Evolutionary conservation across 2,329 filamentous ascomycete genomes (phyloP), one percentile per base, ranked within the genome.

Genomic region (Pseudogymnoascus sp.): DNA sequence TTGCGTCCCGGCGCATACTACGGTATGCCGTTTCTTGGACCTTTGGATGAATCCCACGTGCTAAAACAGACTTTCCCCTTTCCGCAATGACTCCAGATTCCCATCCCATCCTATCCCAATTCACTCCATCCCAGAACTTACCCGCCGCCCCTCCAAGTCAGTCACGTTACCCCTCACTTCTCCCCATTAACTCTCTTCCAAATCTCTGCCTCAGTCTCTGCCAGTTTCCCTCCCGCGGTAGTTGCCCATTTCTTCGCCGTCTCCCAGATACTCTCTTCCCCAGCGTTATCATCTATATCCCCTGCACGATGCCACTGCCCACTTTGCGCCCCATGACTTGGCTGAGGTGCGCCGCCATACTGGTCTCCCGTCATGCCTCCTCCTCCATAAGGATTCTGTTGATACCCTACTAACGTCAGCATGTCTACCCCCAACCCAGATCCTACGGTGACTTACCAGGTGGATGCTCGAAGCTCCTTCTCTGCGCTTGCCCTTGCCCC

Each of bases 181-280:
- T 81, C 76, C 73, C 83, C 84, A 73, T 84, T 86, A 69, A 87
- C 83, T 69, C 78, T 80, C 73, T 79, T 81, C 84, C 84, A 87
- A 25, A 87, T 79, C 72, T 86, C 82, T 59, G 75, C 76, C 75
- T 87, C 84, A 12, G 82, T 83, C 12, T 79, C 81, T 7, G 79
- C 80, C 29, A 87, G 72, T 70, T 79, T 82, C 64, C 80, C 79
- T 59, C 84, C 83, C 5, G 83, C 84, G 35, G 78, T 78, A 63
- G 78, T 74, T 52, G 80, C 82, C 77, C 81, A 79, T 71, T 82
- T 84, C 76, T 81, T 84, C 9, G 82, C 82, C 55, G 79, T 73
- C 61, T 77, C 77, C 81, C 82, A 84, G 5, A 84, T 73, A 25
- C 73, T 71, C n/a, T 79, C 77, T 2, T 77, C 75, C 15, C 36